A percentile compares a stretch with the other conserved stretches of the same genome.
These are phyloP conservation scores for Podila epigama DNA, from an alignment of 192 early-diverging fungal species.

Conservation along the genomic window DNA sequence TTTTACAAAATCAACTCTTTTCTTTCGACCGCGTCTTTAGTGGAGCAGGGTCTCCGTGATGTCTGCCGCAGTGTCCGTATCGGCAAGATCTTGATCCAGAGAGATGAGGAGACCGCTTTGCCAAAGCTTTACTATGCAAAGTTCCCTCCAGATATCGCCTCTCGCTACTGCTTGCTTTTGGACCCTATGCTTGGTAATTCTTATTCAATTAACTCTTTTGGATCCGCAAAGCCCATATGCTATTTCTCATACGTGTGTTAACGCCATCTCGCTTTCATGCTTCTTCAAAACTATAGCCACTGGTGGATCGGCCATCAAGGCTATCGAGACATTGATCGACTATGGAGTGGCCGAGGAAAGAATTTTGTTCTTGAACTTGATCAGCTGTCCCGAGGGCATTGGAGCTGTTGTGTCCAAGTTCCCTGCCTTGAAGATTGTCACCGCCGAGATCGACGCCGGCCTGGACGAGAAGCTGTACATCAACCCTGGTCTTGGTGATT, in stretches of 20 bases:
- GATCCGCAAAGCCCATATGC: not conserved
- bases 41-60: slow-evolving; percentile 49
- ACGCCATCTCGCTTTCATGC: not conserved
- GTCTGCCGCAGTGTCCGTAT: slow-evolving; percentile 81
- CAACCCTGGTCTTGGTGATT: slow-evolving; percentile 91
- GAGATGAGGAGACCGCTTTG: slow-evolving; percentile 92
- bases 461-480: slow-evolving; percentile 88
- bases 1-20: too few relatives aligned
- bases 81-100: slow-evolving; percentile 95
- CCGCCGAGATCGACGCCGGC: slow-evolving; percentile 84
- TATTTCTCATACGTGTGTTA: not conserved
- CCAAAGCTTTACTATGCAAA: slow-evolving; percentile 95
- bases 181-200: slow-evolving; percentile 92
- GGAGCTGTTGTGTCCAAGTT: slow-evolving; percentile 70
- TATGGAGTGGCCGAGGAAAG: slow-evolving; percentile 84
- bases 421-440: slow-evolving; percentile 87
- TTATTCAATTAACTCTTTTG: not conserved
- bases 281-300: slow-evolving; percentile 67
- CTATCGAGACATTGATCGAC: slow-evolving; percentile 86
- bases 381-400: slow-evolving; percentile 88
- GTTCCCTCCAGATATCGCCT: slow-evolving; percentile 85
- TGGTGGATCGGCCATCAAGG: slow-evolving; percentile 93
- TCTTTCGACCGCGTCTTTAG: slow-evolving; percentile 3
- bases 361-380: slow-evolving; percentile 92
- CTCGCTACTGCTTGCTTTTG: slow-evolving; percentile 84